Evolutionary conservation across 2,329 filamentous ascomycete species (phyloP).

Genomic region (Colletotrichum caudatum): DNA sequence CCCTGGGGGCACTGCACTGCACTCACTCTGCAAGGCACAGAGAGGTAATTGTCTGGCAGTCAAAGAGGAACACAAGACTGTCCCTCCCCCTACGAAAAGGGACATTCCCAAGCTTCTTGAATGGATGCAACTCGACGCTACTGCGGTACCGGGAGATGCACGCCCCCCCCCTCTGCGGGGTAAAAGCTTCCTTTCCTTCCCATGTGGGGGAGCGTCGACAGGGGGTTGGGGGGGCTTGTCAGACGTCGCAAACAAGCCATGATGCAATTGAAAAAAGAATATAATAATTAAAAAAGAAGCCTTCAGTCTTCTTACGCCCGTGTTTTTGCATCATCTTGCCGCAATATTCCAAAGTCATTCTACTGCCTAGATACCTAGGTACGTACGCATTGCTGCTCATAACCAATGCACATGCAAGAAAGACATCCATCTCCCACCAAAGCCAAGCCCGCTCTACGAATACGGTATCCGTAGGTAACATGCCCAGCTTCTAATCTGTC

Average conservation of each 20-base stretch:
- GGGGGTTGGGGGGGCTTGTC: slow-evolving; percentile 19
- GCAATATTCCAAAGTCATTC: neutral
- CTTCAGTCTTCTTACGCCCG: neutral
- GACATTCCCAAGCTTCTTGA: slow-evolving; percentile 18
- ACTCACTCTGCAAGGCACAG: neutral
- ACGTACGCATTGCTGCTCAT: neutral
- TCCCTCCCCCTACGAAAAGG: slow-evolving; percentile 2
- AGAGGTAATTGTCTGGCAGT: slow-evolving; percentile 9
- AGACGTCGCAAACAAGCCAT: slow-evolving; percentile 14
- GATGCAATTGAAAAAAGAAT: neutral
- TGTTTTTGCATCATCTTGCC: neutral
- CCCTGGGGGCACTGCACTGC: too few relatives aligned
- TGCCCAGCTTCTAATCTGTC: slow-evolving; percentile 1
- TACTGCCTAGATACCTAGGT: too few relatives aligned
- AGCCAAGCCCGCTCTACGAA: neutral
- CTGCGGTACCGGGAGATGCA: slow-evolving; percentile 24
- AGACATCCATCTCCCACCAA: neutral
- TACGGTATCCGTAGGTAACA: too few relatives aligned
- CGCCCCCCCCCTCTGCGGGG: slow-evolving; percentile 37
- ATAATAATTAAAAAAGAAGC: neutral
- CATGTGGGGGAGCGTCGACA: slow-evolving; percentile 32
- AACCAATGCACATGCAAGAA: neutral
- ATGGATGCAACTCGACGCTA: slow-evolving; percentile 16
- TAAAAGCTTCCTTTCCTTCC: slow-evolving; percentile 20
- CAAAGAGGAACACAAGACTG: neutral